Conservation (phyloP, 148 eudicot genomes). For the Arbutus unedo region DNA sequence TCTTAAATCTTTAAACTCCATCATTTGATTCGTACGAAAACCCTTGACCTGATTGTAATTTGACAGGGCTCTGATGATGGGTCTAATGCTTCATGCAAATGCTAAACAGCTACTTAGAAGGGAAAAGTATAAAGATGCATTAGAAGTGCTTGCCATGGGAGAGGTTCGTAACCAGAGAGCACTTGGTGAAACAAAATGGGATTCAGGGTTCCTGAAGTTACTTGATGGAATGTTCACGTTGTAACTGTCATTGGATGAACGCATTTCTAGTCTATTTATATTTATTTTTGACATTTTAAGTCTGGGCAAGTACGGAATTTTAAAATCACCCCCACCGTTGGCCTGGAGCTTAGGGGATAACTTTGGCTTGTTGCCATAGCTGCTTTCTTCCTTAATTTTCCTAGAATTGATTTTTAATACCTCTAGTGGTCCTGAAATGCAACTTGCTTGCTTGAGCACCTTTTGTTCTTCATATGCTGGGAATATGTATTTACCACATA, state of each 20-base stretch:
- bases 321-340: neutral
- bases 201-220: neutral
- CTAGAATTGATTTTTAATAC: neutral
- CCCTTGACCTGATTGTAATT: slow-evolving; percentile 15
- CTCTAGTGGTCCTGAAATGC: neutral
- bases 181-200: slow-evolving; percentile 1
- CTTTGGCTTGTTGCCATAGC: neutral
- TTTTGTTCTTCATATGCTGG: neutral
- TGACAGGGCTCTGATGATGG: slow-evolving; percentile 89
- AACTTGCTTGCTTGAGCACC: neutral
- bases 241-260: neutral
- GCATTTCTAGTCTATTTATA: neutral
- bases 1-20: slow-evolving; percentile 1
- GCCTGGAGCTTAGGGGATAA: slow-evolving; percentile 8
- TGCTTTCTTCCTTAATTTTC: neutral
- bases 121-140: slow-evolving; percentile 63
- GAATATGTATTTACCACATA: neutral
- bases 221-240: neutral
- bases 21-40: neutral
- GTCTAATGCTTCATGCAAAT: slow-evolving; percentile 86
- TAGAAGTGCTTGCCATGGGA: slow-evolving; percentile 88
- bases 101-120: slow-evolving; percentile 57
- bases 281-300: neutral
- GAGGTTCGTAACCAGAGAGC: slow-evolving; percentile 52
- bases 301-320: neutral